Conservation (phyloP, 371 early-diverging fungal species). For the Mortierella sp. region DNA sequence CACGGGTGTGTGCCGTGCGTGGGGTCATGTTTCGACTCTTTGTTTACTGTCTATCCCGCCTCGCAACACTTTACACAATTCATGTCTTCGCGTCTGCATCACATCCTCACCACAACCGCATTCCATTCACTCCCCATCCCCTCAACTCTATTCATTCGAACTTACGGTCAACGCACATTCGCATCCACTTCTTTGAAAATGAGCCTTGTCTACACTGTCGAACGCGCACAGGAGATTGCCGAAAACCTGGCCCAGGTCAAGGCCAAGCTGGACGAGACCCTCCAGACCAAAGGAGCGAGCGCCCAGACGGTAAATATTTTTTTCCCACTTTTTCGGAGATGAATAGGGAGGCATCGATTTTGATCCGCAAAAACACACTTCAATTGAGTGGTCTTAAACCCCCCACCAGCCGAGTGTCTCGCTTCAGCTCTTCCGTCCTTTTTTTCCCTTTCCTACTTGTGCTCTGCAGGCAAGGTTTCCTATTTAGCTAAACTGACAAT, state of each 20-base stretch:
- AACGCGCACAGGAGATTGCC: slow-evolving; percentile 41
- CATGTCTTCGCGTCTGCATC: slow-evolving; percentile 6
- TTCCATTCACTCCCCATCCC: neutral
- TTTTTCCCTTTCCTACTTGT: neutral
- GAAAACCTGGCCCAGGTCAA: slow-evolving; percentile 27
- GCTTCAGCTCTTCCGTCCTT: neutral
- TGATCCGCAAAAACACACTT: neutral
- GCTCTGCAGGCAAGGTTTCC: neutral
- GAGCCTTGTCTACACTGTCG: slow-evolving; percentile 28
- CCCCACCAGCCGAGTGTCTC: neutral
- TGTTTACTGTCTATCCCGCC: neutral
- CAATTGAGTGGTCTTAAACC: neutral
- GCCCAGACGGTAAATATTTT: slow-evolving; percentile 18
- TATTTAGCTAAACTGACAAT: neutral
- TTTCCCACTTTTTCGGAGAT: neutral
- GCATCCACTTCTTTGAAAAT: slow-evolving; percentile 12
- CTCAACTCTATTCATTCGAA: neutral
- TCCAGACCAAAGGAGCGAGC: slow-evolving; percentile 6
- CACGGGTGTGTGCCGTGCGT: too few species aligned
- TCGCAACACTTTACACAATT: neutral
- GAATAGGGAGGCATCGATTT: neutral
- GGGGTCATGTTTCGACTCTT: too few species aligned
- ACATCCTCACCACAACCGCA: neutral
- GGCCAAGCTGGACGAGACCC: slow-evolving; percentile 19
- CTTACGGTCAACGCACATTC: neutral